Percentiles rank a stretch among this genome's conserved stretches.
phyloP scores from a whole-genome alignment of 345 rosid genomes.

The Melaleuca quinquenervia region DNA sequence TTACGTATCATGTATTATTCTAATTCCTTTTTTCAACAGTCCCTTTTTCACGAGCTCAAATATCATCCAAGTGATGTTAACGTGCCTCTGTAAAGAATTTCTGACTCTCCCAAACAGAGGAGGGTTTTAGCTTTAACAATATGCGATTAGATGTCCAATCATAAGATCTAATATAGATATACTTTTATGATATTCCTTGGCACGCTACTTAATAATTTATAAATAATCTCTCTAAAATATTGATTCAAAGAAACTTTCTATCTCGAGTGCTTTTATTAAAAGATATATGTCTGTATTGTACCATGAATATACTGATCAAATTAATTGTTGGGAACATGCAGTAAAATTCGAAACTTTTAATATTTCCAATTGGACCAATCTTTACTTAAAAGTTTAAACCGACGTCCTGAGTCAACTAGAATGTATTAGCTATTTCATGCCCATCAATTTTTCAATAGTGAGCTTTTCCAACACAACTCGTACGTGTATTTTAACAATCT shows the following conservation, averaged over 20 bases:
- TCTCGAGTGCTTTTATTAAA: neutral
- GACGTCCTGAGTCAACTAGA: neutral
- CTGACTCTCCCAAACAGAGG: neutral
- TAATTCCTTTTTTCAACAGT: neutral
- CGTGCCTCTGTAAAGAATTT: neutral
- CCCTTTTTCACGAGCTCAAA: neutral
- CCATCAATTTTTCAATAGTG: neutral
- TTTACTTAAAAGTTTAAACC: fast-evolving
- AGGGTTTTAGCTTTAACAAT: neutral
- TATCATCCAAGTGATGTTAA: neutral
- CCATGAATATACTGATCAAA: neutral
- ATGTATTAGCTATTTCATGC: neutral
- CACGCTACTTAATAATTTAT: neutral
- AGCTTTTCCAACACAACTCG: neutral
- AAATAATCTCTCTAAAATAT: neutral
- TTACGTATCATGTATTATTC: neutral
- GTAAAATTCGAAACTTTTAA: neutral
- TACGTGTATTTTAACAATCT: neutral
- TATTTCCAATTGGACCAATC: neutral
- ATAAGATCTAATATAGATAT: neutral
- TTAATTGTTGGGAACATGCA: neutral
- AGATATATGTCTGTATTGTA: neutral
- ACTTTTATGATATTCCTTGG: neutral
- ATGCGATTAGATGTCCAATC: neutral
- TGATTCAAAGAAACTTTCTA: neutral